Conservation (phyloP, 768 basidiomycete species). For the Auricularia sp. region DNA sequence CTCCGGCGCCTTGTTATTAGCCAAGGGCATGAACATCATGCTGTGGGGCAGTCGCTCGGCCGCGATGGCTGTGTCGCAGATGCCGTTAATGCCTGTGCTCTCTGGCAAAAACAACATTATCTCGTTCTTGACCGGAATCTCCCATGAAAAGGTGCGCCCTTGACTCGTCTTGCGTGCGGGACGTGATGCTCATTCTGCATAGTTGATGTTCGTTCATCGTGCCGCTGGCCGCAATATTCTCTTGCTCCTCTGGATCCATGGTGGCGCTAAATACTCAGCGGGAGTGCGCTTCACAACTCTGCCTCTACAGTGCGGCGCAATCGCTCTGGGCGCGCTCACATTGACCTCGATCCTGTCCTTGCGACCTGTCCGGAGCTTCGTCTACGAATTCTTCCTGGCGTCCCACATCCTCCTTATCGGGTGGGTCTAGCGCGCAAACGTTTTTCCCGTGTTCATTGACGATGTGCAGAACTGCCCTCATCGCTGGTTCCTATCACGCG, state of each 20-base stretch:
- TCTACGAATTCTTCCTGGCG: constrained; percentile 46
- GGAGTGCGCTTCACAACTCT: constrained; percentile 7
- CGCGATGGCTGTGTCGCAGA: constrained; percentile 36
- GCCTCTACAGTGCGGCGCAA: constrained; percentile 20
- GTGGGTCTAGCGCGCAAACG: constrained; percentile 20
- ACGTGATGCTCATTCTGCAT: background rate
- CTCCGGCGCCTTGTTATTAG: background rate
- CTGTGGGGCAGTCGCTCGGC: constrained; percentile 31
- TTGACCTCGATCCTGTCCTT: constrained; percentile 37
- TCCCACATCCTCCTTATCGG: constrained; percentile 35
- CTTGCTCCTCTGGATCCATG: constrained; percentile 42
- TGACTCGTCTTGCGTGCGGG: constrained; percentile 5
- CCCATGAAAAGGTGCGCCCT: constrained; percentile 34
- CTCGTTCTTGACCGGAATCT: constrained; percentile 39
- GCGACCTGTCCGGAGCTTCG: constrained; percentile 34
- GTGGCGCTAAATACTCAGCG: constrained; percentile 26
- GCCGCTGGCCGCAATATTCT: constrained; percentile 38
- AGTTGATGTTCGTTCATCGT: constrained; percentile 38
- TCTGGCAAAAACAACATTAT: constrained; percentile 54
- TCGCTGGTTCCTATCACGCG: constrained; percentile 24
- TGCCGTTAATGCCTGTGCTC: constrained; percentile 47
- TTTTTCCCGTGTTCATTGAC: background rate
- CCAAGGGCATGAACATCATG: constrained; percentile 7
- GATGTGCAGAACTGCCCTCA: constrained; percentile 20
- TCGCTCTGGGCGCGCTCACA: constrained; percentile 30